Base-by-base conservation (phyloP, 768 basidiomycete genomes). In the Suillus decipiens region DNA sequence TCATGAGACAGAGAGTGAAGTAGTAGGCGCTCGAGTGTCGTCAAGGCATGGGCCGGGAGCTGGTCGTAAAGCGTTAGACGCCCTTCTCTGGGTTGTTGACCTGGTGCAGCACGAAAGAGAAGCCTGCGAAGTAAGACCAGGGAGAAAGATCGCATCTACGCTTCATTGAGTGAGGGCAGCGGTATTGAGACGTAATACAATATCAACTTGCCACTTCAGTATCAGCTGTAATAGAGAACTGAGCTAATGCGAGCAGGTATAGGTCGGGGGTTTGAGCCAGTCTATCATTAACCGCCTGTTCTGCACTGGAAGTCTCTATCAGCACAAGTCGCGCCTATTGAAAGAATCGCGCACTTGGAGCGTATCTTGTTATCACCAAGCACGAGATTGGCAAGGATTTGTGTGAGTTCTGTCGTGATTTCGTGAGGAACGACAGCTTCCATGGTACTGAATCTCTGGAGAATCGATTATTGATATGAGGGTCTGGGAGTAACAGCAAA, bases 301-400 rank as follows among this genome's bases (percentile, higher is more conserved):
- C 92, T 58, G 92, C 92, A 77, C 90, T 86, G 68, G 15, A 22
- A 19, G 63, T 15, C 22, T 11, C 66, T 75, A 28, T 28, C 51
- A 71, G 66, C 33, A 43, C 9, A 9, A 3, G n/a, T 8, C 15
- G 10, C 8, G 36, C 37, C 12, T 15, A 42, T 60, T 45, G 53
- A 28, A 36, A 31, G 43, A 42, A 57, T 58, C 61, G 10, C 61
- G 24, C 69, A 90, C 91, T 82, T 89, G 67, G 88, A 79, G 19
- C 92, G 86, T 58, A 94, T 90, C 61, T 88, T 85, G 75, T 94
- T 94, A 73, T 94, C 91, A 5, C 90, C 92, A 45, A 91, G 79
- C 5, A 93, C 89, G 22, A 93, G 85, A 75, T 94, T 93, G 12
- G 90, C 89, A 47, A 94, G 85, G 64, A 93, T 91, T 76, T 93